phyloP scores from a whole-genome alignment of 495 filamentous ascomycete genomes.

The Cetradonia linearis region DNA sequence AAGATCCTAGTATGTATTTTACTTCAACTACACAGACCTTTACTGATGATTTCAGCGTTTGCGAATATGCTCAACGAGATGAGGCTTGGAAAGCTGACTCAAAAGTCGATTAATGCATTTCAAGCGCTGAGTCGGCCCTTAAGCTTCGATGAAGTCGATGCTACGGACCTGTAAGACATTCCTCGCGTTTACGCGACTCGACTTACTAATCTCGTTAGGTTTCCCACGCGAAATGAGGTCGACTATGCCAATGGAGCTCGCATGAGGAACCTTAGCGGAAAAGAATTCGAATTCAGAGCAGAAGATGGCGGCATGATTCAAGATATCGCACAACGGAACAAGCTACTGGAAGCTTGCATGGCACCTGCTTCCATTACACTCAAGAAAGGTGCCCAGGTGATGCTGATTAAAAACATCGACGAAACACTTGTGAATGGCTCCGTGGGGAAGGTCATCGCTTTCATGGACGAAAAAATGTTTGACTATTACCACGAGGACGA shows the following conservation, averaged over 20 bases:
- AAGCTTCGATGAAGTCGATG: conserved; percentile 66
- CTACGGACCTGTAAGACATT: conserved; percentile 68
- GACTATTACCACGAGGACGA: conserved; percentile 50
- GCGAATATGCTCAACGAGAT: conserved; percentile 95
- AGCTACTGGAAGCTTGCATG: conserved; percentile 82
- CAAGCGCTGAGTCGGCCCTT: conserved; percentile 58
- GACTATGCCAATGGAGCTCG: conserved; percentile 71
- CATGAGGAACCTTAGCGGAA: conserved; percentile 61
- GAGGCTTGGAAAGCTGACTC: conserved; percentile 71
- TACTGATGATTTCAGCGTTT: conserved; percentile 44
- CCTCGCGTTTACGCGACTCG: not conserved
- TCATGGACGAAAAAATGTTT: conserved; percentile 77
- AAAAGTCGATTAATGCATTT: conserved; percentile 62
- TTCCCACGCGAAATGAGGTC: conserved; percentile 83
- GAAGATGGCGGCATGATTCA: conserved; percentile 62
- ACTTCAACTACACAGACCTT: conserved; percentile 24
- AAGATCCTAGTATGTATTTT: conserved; percentile 58
- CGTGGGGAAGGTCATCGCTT: conserved; percentile 70
- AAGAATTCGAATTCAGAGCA: conserved; percentile 55
- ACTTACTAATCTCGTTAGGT: conserved; percentile 38
- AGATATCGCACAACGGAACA: conserved; percentile 59
- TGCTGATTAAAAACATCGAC: conserved; percentile 99
- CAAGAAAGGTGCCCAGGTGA: conserved; percentile 90
- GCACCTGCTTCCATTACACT: conserved; percentile 65
- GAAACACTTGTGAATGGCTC: conserved; percentile 90